These are phyloP conservation scores for Stagonosporopsis cucurbitacearum DNA, from an alignment of 2,329 filamentous ascomycete species.

Conservation along the genomic window DNA sequence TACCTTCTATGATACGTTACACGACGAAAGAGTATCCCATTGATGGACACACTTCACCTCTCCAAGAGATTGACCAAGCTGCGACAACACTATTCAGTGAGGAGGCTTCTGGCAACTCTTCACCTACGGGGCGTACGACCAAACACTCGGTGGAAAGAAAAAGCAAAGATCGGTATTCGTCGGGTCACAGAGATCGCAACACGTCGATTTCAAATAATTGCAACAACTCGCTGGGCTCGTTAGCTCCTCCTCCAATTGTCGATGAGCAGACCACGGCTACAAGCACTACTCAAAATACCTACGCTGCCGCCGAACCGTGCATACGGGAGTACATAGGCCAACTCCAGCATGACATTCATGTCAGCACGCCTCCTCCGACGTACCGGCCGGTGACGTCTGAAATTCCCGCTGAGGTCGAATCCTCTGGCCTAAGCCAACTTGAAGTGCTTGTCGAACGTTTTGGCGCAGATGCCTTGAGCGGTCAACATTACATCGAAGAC, in stretches of 20 bases:
- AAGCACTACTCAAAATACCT: not conserved
- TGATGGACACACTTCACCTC: conserved; percentile 17
- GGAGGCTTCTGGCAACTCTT: not conserved
- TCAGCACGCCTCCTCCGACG: not conserved
- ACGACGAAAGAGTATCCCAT: conserved; percentile 28
- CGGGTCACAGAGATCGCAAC: conserved; percentile 10
- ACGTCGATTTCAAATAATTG: not conserved
- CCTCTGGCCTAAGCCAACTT: not conserved
- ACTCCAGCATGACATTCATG: not conserved
- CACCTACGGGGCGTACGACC: conserved; percentile 18
- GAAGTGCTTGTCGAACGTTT: conserved; percentile 8
- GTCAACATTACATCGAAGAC: not conserved
- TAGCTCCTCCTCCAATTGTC: not conserved
- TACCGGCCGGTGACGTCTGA: not conserved
- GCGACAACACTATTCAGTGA: conserved; percentile 13
- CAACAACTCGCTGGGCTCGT: conserved; percentile 8
- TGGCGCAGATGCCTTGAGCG: conserved; percentile 8
- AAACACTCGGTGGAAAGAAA: conserved; percentile 16
- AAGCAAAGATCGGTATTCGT: not conserved
- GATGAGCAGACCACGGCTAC: not conserved
- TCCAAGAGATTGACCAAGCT: conserved; percentile 31
- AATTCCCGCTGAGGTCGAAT: too few relatives aligned
- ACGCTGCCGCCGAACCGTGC: not conserved
- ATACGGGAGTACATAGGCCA: not conserved
- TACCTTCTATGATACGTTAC: conserved; percentile 28